A percentile compares a stretch with the other conserved stretches of the same genome.
Evolutionary conservation across 345 rosid genomes (phyloP).

Genomic region (Kandelia obovata): DNA sequence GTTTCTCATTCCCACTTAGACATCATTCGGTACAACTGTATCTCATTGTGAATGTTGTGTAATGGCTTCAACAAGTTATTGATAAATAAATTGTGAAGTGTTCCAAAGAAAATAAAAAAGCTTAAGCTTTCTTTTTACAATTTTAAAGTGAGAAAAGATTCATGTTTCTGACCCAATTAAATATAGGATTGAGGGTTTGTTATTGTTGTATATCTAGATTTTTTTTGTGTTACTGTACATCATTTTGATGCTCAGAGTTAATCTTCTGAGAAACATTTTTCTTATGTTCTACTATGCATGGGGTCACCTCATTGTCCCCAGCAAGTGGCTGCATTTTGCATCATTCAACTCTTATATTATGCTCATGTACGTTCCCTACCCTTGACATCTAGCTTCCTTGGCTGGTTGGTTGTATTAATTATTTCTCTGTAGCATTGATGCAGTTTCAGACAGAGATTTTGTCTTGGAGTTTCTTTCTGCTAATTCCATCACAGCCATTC

Average conservation of each 20-base stretch:
- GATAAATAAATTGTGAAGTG: too few relatives aligned
- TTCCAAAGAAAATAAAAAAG: neutral
- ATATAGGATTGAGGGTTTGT: too few relatives aligned
- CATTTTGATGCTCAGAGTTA: neutral
- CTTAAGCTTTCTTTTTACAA: neutral
- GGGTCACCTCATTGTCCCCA: neutral
- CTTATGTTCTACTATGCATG: neutral
- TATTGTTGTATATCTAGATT: neutral
- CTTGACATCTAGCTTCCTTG: neutral
- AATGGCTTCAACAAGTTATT: too few relatives aligned
- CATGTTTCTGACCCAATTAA: too few relatives aligned
- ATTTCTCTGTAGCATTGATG: slow-evolving; percentile 61
- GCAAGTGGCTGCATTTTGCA: neutral
- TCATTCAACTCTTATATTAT: neutral
- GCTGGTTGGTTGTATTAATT: slow-evolving; percentile 16
- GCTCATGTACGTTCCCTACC: neutral
- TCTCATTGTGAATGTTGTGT: neutral
- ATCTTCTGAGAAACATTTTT: neutral
- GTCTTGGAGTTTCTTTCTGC: slow-evolving; percentile 74
- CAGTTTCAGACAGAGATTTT: slow-evolving; percentile 93
- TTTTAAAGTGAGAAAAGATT: neutral
- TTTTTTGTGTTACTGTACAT: neutral
- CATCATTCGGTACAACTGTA: neutral
- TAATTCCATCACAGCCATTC: slow-evolving; percentile 72
- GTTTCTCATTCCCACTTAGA: neutral